A percentile compares a stretch with the other conserved stretches of the same genome.
Evolutionary conservation across 1,139 yeast genomes (phyloP).

Genomic region (Nakaseomyces delphensis): DNA sequence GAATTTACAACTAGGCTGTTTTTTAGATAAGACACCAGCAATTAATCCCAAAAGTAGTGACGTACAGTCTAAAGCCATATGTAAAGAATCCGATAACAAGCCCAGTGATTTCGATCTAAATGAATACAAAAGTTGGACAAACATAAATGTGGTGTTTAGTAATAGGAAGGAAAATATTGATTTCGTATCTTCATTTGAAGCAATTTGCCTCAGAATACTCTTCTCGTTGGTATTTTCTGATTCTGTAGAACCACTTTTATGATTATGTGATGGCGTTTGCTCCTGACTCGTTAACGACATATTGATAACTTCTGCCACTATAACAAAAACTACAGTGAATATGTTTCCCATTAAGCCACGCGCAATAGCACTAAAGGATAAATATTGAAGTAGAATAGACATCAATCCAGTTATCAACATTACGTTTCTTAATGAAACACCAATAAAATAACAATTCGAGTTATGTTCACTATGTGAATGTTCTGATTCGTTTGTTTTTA

Average conservation of each 20-base stretch:
- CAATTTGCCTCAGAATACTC: conserved; percentile 35
- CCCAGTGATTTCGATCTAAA: conserved; percentile 90
- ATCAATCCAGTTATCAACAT: conserved; percentile 20
- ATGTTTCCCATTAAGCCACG: conserved; percentile 14
- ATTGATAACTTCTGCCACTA: conserved; percentile 11
- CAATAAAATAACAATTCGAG: conserved; percentile 9
- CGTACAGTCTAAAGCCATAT: conserved; percentile 91
- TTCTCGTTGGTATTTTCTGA: conserved; percentile 7
- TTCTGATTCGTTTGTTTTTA: conserved; percentile 16
- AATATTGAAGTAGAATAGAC: conserved; percentile 29
- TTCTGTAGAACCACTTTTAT: conserved; percentile 9
- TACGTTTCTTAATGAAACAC: conserved; percentile 23
- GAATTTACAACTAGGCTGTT: conserved; percentile 56
- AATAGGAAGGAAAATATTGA: conserved; percentile 82
- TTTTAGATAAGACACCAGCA: conserved; percentile 61
- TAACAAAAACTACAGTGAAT: conserved; percentile 17
- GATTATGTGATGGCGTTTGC: conserved; percentile 8
- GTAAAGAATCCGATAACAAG: conserved; percentile 82
- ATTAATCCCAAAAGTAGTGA: conserved; percentile 83
- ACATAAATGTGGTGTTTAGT: conserved; percentile 86
- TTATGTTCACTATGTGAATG: conserved; percentile 4
- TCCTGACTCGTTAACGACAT: conserved; percentile 5
- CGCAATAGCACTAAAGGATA: conserved; percentile 28
- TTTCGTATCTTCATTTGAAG: conserved; percentile 64
- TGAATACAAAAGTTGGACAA: conserved; percentile 83